phyloP scores from a whole-genome alignment of 192 early-diverging fungal genomes.

The Podila minutissima region DNA sequence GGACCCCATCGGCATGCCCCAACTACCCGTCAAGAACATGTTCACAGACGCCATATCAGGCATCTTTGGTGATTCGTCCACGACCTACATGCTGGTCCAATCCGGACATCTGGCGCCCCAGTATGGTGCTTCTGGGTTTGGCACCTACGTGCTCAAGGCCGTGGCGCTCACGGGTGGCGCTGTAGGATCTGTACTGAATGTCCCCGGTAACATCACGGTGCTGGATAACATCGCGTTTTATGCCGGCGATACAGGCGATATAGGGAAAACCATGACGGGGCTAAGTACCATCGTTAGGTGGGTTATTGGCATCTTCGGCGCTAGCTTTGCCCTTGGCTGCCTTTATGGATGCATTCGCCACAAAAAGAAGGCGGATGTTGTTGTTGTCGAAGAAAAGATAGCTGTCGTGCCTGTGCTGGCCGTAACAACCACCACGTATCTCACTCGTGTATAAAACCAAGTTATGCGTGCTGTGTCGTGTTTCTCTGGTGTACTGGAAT shows the following conservation, averaged over 20 bases:
- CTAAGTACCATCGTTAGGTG: no score
- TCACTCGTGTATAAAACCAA: no score
- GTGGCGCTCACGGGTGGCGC: constrained; percentile 6
- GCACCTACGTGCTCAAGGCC: constrained; percentile 1
- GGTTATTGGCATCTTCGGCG: no score
- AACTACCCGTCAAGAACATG: neutral
- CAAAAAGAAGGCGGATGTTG: no score
- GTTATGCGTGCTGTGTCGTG: no score
- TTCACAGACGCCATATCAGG: neutral
- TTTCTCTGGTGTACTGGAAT: no score
- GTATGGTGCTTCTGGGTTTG: neutral
- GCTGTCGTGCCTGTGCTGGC: no score
- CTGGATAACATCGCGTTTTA: neutral
- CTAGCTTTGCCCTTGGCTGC: no score
- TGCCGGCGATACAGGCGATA: neutral
- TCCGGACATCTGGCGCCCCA: neutral
- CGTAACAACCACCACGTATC: no score
- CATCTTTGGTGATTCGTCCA: constrained; percentile 16
- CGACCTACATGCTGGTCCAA: constrained; percentile 14
- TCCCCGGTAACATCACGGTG: constrained; percentile 19
- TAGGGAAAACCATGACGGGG: no score
- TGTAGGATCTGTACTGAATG: constrained; percentile 10
- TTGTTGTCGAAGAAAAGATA: no score
- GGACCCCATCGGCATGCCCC: constrained; percentile 10
- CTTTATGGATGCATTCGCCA: no score